Percentiles rank a stretch among this genome's conserved stretches.
phyloP scores from a whole-genome alignment of 495 filamentous ascomycete species.

The Penicillium desertorum region DNA sequence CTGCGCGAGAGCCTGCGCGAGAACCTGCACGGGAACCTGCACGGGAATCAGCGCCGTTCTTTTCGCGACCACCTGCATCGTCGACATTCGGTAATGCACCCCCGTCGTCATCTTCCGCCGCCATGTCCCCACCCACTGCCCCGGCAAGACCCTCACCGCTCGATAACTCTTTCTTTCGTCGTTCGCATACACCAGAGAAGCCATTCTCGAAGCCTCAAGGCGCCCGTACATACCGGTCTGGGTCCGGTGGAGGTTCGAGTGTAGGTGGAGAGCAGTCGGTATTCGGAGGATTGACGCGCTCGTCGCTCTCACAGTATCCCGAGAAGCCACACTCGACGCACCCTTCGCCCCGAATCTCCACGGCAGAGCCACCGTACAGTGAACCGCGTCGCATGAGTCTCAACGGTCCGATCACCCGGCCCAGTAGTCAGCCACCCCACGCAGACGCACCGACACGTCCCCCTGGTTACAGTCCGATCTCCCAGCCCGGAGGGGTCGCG shows the following conservation, averaged over 20 bases:
- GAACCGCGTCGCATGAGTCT: conserved; percentile 45
- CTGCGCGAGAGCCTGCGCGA: conserved; percentile 45
- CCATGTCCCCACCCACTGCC: conserved; percentile 49
- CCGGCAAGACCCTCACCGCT: conserved; percentile 45
- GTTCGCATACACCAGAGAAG: conserved; percentile 75
- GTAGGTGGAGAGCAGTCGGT: conserved; percentile 35
- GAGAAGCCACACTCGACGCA: conserved; percentile 43
- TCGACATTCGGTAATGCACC: conserved; percentile 41
- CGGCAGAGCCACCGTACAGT: conserved; percentile 36
- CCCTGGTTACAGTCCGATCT: conserved; percentile 42
- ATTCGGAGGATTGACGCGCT: conserved; percentile 38
- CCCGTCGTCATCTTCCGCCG: conserved; percentile 35
- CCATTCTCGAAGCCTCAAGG: conserved; percentile 36
- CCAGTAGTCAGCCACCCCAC: conserved; percentile 47
- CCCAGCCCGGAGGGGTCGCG: conserved; percentile 27
- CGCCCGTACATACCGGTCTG: conserved; percentile 43
- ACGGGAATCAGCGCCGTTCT: conserved; percentile 55
- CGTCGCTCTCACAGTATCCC: conserved; percentile 37
- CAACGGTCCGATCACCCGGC: conserved; percentile 41
- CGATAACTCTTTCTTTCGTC: conserved; percentile 62
- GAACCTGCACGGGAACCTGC: conserved; percentile 47
- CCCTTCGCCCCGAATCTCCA: conserved; percentile 41
- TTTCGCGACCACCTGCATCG: conserved; percentile 53
- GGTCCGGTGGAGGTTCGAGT: conserved; percentile 42
- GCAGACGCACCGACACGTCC: conserved; percentile 35